Conservation (phyloP, 495 filamentous ascomycete genomes). For the Melanomma pulvis-pyrius region DNA sequence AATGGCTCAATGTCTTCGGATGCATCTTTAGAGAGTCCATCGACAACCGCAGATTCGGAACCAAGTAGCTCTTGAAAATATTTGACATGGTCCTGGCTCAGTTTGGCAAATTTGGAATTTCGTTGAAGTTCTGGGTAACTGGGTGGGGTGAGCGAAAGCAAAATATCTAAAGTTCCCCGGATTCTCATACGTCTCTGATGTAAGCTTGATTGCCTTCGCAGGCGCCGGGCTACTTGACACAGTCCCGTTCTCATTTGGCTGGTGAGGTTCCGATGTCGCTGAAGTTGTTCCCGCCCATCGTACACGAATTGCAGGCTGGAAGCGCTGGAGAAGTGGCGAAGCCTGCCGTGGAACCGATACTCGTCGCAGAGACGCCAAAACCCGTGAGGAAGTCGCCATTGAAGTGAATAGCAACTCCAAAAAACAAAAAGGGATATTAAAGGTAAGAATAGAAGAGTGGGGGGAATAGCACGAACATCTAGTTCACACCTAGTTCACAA, state of each 20-base stretch:
- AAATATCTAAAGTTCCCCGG: neutral
- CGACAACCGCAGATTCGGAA: slow-evolving; percentile 74
- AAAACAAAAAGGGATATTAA: neutral
- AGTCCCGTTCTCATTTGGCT: slow-evolving; percentile 41
- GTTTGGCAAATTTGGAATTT: slow-evolving; percentile 68
- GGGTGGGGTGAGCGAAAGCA: slow-evolving; percentile 1
- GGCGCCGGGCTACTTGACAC: slow-evolving; percentile 42
- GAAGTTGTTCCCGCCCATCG: slow-evolving; percentile 40
- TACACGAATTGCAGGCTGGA: slow-evolving; percentile 25
- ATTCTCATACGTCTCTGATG: slow-evolving; percentile 66
- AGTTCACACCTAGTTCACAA: neutral
- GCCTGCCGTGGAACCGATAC: slow-evolving; percentile 9
- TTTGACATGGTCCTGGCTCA: slow-evolving; percentile 72
- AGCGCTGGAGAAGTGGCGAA: slow-evolving; percentile 4
- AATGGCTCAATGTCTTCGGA: slow-evolving; percentile 79
- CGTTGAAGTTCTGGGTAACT: slow-evolving; percentile 81
- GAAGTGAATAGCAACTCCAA: neutral
- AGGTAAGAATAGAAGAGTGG: slow-evolving; percentile 2
- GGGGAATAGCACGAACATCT: neutral
- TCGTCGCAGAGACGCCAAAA: slow-evolving; percentile 32
- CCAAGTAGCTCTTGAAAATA: slow-evolving; percentile 79
- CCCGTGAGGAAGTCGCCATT: slow-evolving; percentile 37
- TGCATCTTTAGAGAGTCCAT: slow-evolving; percentile 73
- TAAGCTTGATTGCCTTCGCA: slow-evolving; percentile 67
- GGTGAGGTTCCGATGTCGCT: slow-evolving; percentile 48